These are phyloP conservation scores for Ascosphaera apis DNA, from an alignment of 2,329 filamentous ascomycete species.

Conservation along the genomic window DNA sequence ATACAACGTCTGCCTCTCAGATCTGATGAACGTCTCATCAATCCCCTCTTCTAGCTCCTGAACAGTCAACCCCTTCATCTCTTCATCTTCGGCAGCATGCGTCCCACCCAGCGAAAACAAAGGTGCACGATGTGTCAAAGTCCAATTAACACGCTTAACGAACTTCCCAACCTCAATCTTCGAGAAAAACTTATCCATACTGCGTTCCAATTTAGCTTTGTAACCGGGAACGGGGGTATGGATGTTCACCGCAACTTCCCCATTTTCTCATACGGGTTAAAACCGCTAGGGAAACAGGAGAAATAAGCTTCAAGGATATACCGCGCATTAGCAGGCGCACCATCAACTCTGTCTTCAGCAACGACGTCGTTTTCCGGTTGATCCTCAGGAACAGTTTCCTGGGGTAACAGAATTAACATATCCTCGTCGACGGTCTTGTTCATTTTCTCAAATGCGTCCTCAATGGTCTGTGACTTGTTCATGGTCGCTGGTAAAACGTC, in stretches of 20 bases:
- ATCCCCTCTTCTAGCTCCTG: slow-evolving; percentile 23
- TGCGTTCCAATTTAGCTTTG: slow-evolving; percentile 29
- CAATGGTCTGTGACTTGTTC: slow-evolving; percentile 11
- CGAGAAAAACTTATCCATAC: slow-evolving; percentile 40
- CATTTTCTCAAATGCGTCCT: slow-evolving; percentile 24
- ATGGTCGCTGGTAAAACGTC: slow-evolving; percentile 18
- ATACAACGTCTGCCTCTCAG: slow-evolving; percentile 39
- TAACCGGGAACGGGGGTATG: slow-evolving; percentile 37
- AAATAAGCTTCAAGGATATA: slow-evolving; percentile 35
- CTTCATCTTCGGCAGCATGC: slow-evolving; percentile 11
- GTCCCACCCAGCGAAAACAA: slow-evolving; percentile 18
- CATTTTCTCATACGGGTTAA: slow-evolving; percentile 32
- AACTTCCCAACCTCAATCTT: slow-evolving; percentile 28
- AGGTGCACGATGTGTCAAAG: slow-evolving; percentile 16
- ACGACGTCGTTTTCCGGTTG: slow-evolving; percentile 7
- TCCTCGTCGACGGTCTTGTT: slow-evolving; percentile 34
- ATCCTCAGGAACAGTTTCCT: slow-evolving; percentile 13
- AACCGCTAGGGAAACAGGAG: slow-evolving; percentile 34
- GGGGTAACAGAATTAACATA: slow-evolving; percentile 33
- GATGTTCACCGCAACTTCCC: slow-evolving; percentile 27
- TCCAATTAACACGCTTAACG: slow-evolving; percentile 32
- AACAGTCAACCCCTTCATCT: slow-evolving; percentile 8
- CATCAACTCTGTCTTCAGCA: too few relatives aligned
- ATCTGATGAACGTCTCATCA: slow-evolving; percentile 29
- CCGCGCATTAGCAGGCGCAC: too few relatives aligned